Conservation (phyloP, 148 eudicot species). For the Pharnaceum exiguum region DNA sequence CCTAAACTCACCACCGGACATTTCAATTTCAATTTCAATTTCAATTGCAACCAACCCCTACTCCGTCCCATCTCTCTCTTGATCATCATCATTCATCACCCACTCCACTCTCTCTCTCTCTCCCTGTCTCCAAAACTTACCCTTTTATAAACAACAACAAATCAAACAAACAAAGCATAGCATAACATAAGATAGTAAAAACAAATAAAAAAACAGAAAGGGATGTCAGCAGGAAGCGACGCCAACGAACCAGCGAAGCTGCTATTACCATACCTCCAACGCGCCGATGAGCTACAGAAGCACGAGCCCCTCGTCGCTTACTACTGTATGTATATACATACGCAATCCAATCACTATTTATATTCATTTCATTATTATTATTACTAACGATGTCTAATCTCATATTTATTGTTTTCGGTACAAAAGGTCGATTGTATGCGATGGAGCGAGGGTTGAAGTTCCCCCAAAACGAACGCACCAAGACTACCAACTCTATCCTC, state of each 20-base stretch:
- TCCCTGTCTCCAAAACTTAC: too few relatives aligned
- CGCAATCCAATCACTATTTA: not conserved
- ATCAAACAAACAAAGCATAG: too few relatives aligned
- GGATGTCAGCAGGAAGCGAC: too few relatives aligned
- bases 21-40: too few relatives aligned
- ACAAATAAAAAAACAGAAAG: too few relatives aligned
- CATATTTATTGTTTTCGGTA: not conserved
- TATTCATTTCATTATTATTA: not conserved
- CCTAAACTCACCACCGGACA: too few relatives aligned
- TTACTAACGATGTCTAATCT: not conserved
- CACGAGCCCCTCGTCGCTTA: slow-evolving; percentile 98
- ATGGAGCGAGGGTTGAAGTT: slow-evolving; percentile 93
- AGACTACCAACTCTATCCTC: slow-evolving; percentile 68
- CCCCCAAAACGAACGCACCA: slow-evolving; percentile 76
- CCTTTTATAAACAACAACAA: too few relatives aligned
- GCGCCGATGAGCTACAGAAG: slow-evolving; percentile 95
- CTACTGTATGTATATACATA: slow-evolving; percentile 80
- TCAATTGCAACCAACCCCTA: too few relatives aligned
- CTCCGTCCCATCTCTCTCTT: too few relatives aligned
- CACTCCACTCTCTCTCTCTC: too few relatives aligned
- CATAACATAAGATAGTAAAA: too few relatives aligned
- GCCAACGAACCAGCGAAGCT: slow-evolving; percentile 93
- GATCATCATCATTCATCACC: too few relatives aligned
- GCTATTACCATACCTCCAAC: slow-evolving; percentile 86
- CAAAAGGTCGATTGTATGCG: slow-evolving; percentile 98